Base-by-base conservation (phyloP, 2,329 filamentous ascomycete genomes). In the Exophiala bonariae region DNA sequence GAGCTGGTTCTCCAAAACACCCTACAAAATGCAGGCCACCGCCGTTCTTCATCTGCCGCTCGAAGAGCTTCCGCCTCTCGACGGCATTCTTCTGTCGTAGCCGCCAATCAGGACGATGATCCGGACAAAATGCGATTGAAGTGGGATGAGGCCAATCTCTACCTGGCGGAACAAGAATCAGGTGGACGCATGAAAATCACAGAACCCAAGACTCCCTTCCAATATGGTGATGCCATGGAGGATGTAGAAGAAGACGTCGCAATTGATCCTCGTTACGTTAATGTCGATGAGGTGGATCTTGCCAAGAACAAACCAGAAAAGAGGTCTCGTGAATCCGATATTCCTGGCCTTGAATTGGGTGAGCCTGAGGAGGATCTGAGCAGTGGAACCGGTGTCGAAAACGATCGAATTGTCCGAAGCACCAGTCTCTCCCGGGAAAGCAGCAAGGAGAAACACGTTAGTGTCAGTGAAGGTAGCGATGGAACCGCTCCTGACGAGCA, bases 71-170 rank as follows among this genome's bases (percentile, higher is more conserved):
- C 81, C 7, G 54, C 64, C 3, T 86, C 84, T n/a, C 86, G 89
- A 45, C 85, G 89, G 41, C 85, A 85, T 56, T 91, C 87, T 1
- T 69, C 69, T 51, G 71, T 68, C 49, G 70, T 70, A 52, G 69
- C 59, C 49, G 66, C 68, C 64, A 72, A 74, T 26, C 68, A 73
- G 36, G 74, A 79, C 33, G 67, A 75, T 14, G 79, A 82, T 41
- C 78, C 82, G 39, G 77, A 76, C 47, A 84, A 80, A 49, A 86
- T 87, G 54, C 85, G 90, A 54, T 78, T 99, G 59, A 96, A 96
- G 73, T 99, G 93, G 93, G 93, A 99, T 68, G 93, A 99, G 74
- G 93, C 89, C 36, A 99, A 99, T 65, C 80, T 99, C 23, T 99
- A 96, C 71, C 80, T 99, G 43, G 93, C 93, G 6, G 93, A 99